phyloP scores from a whole-genome alignment of 257 asterid genomes.

The Nyctanthes arbortristis region DNA sequence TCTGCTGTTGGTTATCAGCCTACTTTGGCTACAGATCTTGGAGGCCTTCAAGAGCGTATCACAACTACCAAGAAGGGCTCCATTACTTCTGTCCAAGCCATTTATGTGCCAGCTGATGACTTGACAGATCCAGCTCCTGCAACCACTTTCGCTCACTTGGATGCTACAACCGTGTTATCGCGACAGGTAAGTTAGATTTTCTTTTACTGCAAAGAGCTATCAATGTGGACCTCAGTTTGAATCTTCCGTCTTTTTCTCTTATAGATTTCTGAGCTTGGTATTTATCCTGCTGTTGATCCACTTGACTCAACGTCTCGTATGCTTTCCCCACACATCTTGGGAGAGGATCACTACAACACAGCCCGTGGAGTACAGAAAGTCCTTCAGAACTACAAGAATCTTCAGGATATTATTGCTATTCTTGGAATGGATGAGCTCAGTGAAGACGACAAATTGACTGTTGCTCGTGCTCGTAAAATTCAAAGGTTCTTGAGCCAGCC shows the following conservation, averaged over 20 bases:
- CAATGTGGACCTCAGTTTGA: neutral
- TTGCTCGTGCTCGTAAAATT: constrained; percentile 96
- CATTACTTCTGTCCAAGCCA: constrained; percentile 96
- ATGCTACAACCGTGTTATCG: constrained; percentile 96
- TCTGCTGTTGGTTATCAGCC: constrained; percentile 99
- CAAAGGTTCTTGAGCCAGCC: constrained; percentile 92
- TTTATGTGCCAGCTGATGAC: constrained; percentile 99
- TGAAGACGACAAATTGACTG: constrained; percentile 96
- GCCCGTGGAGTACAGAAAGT: constrained; percentile 99
- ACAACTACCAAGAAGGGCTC: constrained; percentile 97
- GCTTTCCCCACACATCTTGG: constrained; percentile 97
- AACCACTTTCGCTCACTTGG: constrained; percentile 99
- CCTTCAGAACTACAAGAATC: constrained; percentile 94
- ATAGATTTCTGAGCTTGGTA: constrained; percentile 98
- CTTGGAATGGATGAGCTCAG: constrained; percentile 99
- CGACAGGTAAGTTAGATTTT: constrained; percentile 53
- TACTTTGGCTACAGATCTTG: constrained; percentile 98
- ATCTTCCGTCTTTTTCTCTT: constrained; percentile 6
- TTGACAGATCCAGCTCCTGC: constrained; percentile 99
- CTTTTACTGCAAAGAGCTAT: constrained; percentile 7
- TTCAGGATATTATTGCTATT: constrained; percentile 97
- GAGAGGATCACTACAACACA: constrained; percentile 95
- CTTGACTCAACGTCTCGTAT: constrained; percentile 96
- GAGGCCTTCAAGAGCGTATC: constrained; percentile 97
- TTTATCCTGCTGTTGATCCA: constrained; percentile 98